These are phyloP conservation scores for Ramaria rubella DNA, from an alignment of 768 basidiomycete species.

Conservation along the genomic window DNA sequence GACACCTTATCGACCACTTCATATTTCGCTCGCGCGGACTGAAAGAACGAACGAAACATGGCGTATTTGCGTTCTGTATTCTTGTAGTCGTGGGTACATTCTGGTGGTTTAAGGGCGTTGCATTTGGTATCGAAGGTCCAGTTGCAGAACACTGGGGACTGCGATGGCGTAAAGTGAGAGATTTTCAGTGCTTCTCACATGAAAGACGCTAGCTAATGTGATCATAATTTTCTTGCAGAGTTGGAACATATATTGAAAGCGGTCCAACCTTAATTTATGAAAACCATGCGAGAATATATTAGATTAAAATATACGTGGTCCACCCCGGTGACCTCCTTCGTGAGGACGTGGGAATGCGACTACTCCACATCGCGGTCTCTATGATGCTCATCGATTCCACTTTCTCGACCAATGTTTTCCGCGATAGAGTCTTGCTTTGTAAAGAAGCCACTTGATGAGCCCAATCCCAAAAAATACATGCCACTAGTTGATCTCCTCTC, in stretches of 20 bases:
- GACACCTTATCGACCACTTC: constrained; percentile 88
- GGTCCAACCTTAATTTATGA: too few relatives aligned
- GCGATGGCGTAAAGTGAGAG: constrained; percentile 61
- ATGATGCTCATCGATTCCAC: background rate
- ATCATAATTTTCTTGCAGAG: constrained; percentile 11
- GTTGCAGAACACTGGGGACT: constrained; percentile 74
- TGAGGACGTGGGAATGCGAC: too few relatives aligned
- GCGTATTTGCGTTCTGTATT: constrained; percentile 60
- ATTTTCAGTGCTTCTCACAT: background rate
- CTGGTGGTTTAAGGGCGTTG: constrained; percentile 91
- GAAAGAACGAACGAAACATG: constrained; percentile 56
- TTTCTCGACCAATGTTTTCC: background rate
- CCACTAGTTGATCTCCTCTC: background rate
- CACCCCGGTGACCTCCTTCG: too few relatives aligned
- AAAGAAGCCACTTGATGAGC: background rate
- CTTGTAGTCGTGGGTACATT: constrained; percentile 65
- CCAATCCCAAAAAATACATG: background rate
- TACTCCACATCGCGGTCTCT: background rate
- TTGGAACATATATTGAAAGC: constrained; percentile 22
- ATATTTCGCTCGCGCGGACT: constrained; percentile 72
- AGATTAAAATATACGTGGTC: too few relatives aligned
- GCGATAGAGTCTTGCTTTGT: background rate
- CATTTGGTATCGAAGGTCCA: constrained; percentile 90
- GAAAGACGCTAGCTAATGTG: background rate
- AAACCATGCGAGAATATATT: too few relatives aligned